Evolutionary conservation across 306 rosid genomes (phyloP).

Genomic region (Hylodesmum podocarpum): DNA sequence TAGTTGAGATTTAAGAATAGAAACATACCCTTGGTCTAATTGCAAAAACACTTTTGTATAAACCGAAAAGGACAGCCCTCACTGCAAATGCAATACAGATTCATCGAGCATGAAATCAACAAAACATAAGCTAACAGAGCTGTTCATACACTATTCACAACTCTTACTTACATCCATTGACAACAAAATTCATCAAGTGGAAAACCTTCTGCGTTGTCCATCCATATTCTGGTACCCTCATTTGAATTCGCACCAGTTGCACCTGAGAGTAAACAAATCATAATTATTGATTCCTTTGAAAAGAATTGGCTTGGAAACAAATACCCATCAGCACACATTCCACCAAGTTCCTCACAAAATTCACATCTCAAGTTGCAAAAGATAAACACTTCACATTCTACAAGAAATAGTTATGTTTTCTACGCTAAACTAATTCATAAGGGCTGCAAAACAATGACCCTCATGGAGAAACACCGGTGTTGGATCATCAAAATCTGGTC

Average conservation of each 20-base stretch:
- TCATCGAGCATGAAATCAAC: neutral
- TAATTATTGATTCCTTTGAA: neutral
- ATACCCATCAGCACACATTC: neutral
- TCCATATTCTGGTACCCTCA: slow-evolving; percentile 73
- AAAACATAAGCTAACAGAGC: neutral
- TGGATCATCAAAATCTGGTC: neutral
- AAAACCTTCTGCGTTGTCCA: slow-evolving; percentile 87
- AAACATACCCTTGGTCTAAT: slow-evolving; percentile 57
- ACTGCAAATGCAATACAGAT: slow-evolving; percentile 43
- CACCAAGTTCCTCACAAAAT: neutral
- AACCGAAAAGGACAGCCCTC: slow-evolving; percentile 70
- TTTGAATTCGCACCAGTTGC: slow-evolving; percentile 70
- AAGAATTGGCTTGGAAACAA: neutral
- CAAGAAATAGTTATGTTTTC: neutral
- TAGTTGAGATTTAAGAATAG: neutral
- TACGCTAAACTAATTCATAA: neutral
- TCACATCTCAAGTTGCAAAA: slow-evolving; percentile 10
- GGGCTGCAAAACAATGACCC: neutral
- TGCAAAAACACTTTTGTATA: slow-evolving; percentile 49
- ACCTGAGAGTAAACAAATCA: slow-evolving; percentile 33
- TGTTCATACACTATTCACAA: neutral
- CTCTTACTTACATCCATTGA: slow-evolving; percentile 75
- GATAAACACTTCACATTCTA: neutral
- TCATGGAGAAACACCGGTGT: neutral
- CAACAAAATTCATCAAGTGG: slow-evolving; percentile 77